These are phyloP conservation scores for Metarhizium robertsii DNA, from an alignment of 2,329 filamentous ascomycete genomes.

Conservation along the genomic window DNA sequence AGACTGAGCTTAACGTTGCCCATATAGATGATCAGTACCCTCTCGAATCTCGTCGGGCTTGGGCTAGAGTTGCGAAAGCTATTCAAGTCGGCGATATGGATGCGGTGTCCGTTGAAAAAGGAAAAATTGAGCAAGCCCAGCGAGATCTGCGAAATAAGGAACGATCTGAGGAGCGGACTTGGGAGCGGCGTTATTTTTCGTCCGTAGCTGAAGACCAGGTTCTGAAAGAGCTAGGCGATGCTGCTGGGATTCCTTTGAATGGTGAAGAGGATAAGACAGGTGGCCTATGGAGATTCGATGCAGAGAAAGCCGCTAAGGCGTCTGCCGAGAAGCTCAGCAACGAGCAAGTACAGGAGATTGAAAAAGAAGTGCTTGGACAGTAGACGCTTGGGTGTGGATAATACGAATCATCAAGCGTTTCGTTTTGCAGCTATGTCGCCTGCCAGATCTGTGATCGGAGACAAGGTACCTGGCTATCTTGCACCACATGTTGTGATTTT, in stretches of 20 bases:
- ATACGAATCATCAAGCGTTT: neutral
- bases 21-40: constrained; percentile 73
- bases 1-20: constrained; percentile 61
- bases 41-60: constrained; percentile 79
- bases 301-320: constrained; percentile 31
- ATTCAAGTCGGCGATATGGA: constrained; percentile 82
- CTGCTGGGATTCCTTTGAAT: constrained; percentile 36
- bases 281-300: constrained; percentile 50
- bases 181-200: constrained; percentile 80
- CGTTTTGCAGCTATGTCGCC: neutral
- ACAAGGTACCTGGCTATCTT: too few species aligned
- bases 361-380: constrained; percentile 34
- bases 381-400: constrained; percentile 11
- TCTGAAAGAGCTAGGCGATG: constrained; percentile 33
- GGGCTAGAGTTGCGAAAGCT: constrained; percentile 74
- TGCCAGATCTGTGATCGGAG: too few species aligned
- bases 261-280: constrained; percentile 53
- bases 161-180: constrained; percentile 61
- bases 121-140: constrained; percentile 83
- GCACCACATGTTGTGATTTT: neutral
- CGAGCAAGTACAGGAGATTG: constrained; percentile 31
- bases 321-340: constrained; percentile 27
- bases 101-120: constrained; percentile 66
- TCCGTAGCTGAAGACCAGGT: constrained; percentile 34
- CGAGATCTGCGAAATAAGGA: constrained; percentile 65